These are phyloP conservation scores for Mycena vitilis DNA, from an alignment of 768 basidiomycete species.

Conservation along the genomic window DNA sequence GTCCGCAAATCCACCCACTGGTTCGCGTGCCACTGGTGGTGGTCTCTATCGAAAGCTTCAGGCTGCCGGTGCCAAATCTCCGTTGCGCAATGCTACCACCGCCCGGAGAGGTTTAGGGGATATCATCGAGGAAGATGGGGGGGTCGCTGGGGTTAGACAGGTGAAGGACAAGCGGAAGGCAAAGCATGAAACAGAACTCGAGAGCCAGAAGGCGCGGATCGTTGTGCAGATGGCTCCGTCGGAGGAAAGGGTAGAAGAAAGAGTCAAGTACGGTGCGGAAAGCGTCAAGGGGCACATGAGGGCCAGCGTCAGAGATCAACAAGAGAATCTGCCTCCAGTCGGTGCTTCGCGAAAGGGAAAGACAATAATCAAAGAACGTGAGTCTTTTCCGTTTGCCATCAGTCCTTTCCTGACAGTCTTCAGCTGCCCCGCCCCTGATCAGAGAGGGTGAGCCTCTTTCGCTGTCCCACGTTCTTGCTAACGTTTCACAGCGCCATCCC, in stretches of 20 bases:
- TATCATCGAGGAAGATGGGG: conserved; percentile 52
- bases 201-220: conserved; percentile 91
- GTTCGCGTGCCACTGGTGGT: conserved; percentile 19
- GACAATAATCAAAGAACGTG: conserved; percentile 23
- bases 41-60: conserved; percentile 47
- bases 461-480: background rate
- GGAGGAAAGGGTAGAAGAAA: conserved; percentile 47
- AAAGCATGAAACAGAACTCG: conserved; percentile 78
- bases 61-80: conserved; percentile 68
- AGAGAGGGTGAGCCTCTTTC: conserved; percentile 23
- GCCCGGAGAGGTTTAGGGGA: conserved; percentile 57
- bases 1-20: conserved; percentile 27
- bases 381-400: conserved; percentile 1
- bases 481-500: conserved; percentile 24
- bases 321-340: conserved; percentile 32
- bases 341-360: conserved; percentile 28
- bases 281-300: conserved; percentile 27
- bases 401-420: conserved; percentile 2
- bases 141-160: conserved; percentile 41
- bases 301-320: conserved; percentile 21
- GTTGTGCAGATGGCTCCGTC: conserved; percentile 92
- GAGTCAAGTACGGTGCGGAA: conserved; percentile 34
- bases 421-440: conserved; percentile 17
- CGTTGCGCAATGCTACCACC: conserved; percentile 56
- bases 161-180: conserved; percentile 49